Percentiles rank a stretch among this genome's conserved stretches.
Conservation (phyloP, 495 filamentous ascomycete genomes). For the Hypoxylon crocopeplum region DNA sequence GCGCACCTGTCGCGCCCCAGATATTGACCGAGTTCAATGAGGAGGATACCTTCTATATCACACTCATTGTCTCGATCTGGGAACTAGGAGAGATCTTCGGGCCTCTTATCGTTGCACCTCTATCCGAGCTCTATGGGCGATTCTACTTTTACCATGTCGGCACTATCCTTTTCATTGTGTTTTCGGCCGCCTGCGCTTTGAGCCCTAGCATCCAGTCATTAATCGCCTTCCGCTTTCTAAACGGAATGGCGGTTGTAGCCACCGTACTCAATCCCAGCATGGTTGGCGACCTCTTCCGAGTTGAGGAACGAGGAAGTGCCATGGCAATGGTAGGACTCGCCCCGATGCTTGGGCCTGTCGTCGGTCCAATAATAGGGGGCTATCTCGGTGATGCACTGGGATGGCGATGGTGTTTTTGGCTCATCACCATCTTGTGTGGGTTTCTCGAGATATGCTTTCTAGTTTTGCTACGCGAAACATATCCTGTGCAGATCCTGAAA, state of each 20-base stretch:
- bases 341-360: constrained; percentile 9
- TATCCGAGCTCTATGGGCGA: constrained; percentile 71
- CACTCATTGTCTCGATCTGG: constrained; percentile 47
- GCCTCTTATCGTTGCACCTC: constrained; percentile 62
- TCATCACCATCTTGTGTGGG: constrained; percentile 48
- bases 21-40: constrained; percentile 44
- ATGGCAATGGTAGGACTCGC: constrained; percentile 48
- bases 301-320: constrained; percentile 51
- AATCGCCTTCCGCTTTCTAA: constrained; percentile 58
- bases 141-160: constrained; percentile 57
- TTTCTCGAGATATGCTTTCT: constrained; percentile 41
- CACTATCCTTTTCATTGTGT: constrained; percentile 55
- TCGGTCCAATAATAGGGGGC: constrained; percentile 62
- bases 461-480: constrained; percentile 64
- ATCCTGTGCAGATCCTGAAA: constrained; percentile 60
- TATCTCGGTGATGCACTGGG: constrained; percentile 58
- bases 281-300: constrained; percentile 55
- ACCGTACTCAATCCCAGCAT: constrained; percentile 58
- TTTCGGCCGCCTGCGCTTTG: constrained; percentile 53
- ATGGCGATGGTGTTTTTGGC: constrained; percentile 56
- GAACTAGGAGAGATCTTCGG: constrained; percentile 62
- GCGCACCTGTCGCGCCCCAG: constrained; percentile 44
- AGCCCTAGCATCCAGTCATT: constrained; percentile 51
- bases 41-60: constrained; percentile 24
- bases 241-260: constrained; percentile 49